Base-by-base conservation (phyloP, 2,329 filamentous ascomycete genomes). In the Fusarium sp. region DNA sequence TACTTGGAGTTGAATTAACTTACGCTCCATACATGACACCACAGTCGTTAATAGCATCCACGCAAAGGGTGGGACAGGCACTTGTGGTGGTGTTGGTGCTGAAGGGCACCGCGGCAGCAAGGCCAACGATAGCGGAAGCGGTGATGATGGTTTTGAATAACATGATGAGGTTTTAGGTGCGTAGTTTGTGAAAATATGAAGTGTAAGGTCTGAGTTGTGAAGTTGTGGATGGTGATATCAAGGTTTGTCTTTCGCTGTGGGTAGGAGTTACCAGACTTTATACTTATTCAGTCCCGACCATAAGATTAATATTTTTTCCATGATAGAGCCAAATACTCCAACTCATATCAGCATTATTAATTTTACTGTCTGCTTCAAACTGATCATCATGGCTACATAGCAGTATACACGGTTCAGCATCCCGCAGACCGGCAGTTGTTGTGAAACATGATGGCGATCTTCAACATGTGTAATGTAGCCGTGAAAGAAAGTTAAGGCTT, bases 41-140 rank as follows among this genome's bases (percentile, higher is more conserved):
- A 46, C 80, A 82, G 2, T 76, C 70, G 49, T 76, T 79, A 12
- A 79, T 63, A 31, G 58, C 76, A 11, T 80, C 73, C 38, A 80
- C 41, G 52, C 80, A 81, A 27, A 80, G 60, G 4, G 48, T 52
- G 42, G 55, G 25, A 35, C 62, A 75, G 14, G n/a, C 19, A 14
- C 33, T 54, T 18, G 49, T 27, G 33, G 49, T 39, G 23, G 14
- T 39, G 11, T 44, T 37, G 27, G 23, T 27, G 25, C 38, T 56
- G 29, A 45, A 42, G 5, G 72, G 66, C 23, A 46, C 51, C 7
- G 69, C 73, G 11, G 37, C 18, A 25, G 27, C 64, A n/a, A 75
- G 45, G 27, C 66, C 66, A 12, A 23, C 59, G 18, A 75, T 51
- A 46, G 68, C 51, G 19, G 59, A 23, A 38, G 64, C 31, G n/a